Conservation (phyloP, 257 asterid species). For the Nicotiana benthamiana region DNA sequence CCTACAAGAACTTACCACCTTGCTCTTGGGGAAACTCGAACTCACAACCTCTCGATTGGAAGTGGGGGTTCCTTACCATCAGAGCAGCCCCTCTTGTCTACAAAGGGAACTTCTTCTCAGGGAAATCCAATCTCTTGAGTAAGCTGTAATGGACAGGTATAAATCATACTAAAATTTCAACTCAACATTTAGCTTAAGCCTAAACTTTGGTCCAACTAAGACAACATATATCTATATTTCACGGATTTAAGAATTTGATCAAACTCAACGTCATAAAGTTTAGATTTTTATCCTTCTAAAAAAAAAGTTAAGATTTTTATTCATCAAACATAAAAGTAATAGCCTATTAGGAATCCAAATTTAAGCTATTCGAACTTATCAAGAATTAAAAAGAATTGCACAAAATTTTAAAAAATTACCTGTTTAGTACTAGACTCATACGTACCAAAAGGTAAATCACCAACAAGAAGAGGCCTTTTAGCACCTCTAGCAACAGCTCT, state of each 20-base stretch:
- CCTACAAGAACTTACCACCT: too few relatives aligned
- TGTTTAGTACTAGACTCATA: constrained; percentile 72
- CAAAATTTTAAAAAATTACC: constrained; percentile 26
- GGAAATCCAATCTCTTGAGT: constrained; percentile 87
- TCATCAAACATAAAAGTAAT: background rate
- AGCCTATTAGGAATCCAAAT: background rate
- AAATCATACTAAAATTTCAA: background rate
- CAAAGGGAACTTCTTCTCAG: constrained; percentile 73
- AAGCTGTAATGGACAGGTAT: constrained; percentile 32
- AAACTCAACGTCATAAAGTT: background rate
- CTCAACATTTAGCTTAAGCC: background rate
- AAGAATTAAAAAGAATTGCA: too few relatives aligned
- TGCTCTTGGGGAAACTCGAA: too few relatives aligned
- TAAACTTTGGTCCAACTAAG: background rate
- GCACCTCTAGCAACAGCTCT: constrained; percentile 92
- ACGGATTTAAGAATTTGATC: background rate
- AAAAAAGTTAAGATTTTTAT: too few relatives aligned
- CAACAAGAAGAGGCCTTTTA: constrained; percentile 69
- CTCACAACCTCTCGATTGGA: too few relatives aligned
- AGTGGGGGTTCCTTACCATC: too few relatives aligned
- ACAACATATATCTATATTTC: background rate
- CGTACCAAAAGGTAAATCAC: constrained; percentile 86
- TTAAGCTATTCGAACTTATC: background rate
- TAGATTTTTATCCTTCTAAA: background rate
- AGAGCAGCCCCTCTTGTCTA: too few relatives aligned